Evolutionary conservation across 495 filamentous ascomycete genomes (phyloP), one percentile per base, ranked within the genome.

Genomic region (Neurospora tetrasperma): DNA sequence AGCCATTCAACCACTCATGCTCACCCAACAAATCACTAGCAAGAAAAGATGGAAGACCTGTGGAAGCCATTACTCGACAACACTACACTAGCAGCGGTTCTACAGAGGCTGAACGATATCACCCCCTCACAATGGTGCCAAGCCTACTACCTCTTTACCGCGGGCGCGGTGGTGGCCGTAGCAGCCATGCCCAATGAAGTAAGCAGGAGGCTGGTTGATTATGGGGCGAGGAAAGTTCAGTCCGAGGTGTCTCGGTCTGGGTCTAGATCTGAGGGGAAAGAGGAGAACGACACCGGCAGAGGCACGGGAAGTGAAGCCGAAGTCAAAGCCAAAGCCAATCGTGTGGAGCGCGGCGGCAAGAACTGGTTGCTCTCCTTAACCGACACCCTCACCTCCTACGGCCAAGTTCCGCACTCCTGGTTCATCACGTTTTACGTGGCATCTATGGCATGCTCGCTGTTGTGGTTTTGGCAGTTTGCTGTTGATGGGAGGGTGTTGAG

Each of bases 391-490:
- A 83, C 79, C 7, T 83, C 82, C 43, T 78, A 73, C 54, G 80
- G 78, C 71, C 85, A 84, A 77, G 91, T 98, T 12, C 94, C 96
- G 4, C 96, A 98, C 80, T 83, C 86, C 70, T 99, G 90, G 86
- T 99, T 99, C 82, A 86, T 83, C 9, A 90, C 94, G 72, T 99
- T 97, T 81, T 99, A 99, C 78, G 77, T 93, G 42, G 78, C 88
- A 27, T 96, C 92, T 0, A 75, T 95, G 3, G 75, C 83, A 6
- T 90, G 89, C 54, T 94, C 91, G 1, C 71, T 90, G 4, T 93
- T 97, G 80, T 98, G 96, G 94, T 85, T 83, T 0, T 59, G 77
- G 44, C 93, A 97, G 79, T 85, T 93, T n/a, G 74, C 89, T 23
- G 79, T 74, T 16, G 82, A 85, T 70, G 93, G 93, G 2, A 70